Conservation (phyloP, 2,329 filamentous ascomycete genomes). For the Macrophomina tecta region DNA sequence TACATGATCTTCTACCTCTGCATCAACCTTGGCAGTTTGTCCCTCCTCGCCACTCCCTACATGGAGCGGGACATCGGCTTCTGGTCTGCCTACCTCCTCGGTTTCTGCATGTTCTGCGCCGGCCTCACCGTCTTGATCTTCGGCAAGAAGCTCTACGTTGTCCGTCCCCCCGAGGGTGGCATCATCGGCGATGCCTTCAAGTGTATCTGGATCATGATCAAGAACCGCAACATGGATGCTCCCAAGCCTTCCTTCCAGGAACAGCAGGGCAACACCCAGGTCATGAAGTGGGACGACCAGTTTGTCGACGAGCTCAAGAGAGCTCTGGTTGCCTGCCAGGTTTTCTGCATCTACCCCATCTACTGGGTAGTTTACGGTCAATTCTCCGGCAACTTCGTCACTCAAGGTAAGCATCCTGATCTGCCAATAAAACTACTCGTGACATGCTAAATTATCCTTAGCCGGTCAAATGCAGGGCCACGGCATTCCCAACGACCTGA, state of each 20-base stretch:
- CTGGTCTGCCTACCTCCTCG: constrained; percentile 70
- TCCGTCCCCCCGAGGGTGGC: constrained; percentile 47
- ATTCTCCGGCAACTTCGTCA: constrained; percentile 54
- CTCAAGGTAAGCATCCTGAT: constrained; percentile 37
- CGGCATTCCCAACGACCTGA: constrained; percentile 55
- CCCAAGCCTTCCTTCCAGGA: constrained; percentile 71
- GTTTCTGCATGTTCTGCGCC: constrained; percentile 69
- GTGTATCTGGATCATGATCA: constrained; percentile 60
- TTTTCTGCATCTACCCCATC: constrained; percentile 61
- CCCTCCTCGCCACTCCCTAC: constrained; percentile 70
- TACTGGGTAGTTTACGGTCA: constrained; percentile 54
- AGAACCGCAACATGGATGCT: constrained; percentile 62
- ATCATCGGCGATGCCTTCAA: constrained; percentile 56
- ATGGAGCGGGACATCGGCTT: constrained; percentile 74
- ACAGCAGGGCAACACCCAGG: constrained; percentile 54
- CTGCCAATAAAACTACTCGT: too few species aligned
- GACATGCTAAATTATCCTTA: constrained; percentile 16
- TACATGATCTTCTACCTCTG: constrained; percentile 71
- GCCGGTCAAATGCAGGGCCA: constrained; percentile 51
- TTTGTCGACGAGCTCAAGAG: constrained; percentile 77
- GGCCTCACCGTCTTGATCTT: constrained; percentile 61
- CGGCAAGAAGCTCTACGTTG: constrained; percentile 46
- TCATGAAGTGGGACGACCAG: constrained; percentile 69
- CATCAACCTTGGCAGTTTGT: constrained; percentile 75
- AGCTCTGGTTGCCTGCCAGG: constrained; percentile 69